Evolutionary conservation across 2,329 filamentous ascomycete species (phyloP).

Genomic region (Claviceps citrina): DNA sequence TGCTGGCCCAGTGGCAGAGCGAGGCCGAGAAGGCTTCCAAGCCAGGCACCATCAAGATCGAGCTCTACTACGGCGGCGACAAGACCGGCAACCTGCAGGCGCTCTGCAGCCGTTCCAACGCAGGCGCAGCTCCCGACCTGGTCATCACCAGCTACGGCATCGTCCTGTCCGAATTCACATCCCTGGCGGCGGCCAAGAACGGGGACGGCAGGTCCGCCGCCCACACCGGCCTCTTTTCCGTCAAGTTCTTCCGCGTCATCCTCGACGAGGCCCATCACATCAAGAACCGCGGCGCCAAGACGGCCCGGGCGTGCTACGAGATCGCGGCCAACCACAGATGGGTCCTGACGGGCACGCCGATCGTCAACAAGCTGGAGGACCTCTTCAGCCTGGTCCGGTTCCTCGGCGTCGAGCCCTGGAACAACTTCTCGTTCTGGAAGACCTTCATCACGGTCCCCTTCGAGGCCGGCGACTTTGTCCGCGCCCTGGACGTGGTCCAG

Average conservation of each 20-base stretch:
- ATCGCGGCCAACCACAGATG: conserved; percentile 74
- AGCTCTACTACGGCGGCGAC: conserved; percentile 85
- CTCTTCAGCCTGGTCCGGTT: conserved; percentile 88
- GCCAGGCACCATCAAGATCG: conserved; percentile 62
- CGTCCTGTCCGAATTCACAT: conserved; percentile 70
- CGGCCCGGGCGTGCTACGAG: conserved; percentile 87
- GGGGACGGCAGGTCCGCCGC: conserved; percentile 50
- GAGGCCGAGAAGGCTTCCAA: conserved; percentile 85
- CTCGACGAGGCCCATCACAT: conserved; percentile 91
- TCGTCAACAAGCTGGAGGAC: conserved; percentile 90
- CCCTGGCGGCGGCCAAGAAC: conserved; percentile 50
- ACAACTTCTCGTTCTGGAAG: conserved; percentile 97
- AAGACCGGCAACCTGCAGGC: conserved; percentile 65
- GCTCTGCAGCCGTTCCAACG: conserved; percentile 62
- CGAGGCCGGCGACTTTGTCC: conserved; percentile 85
- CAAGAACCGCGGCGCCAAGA: conserved; percentile 82
- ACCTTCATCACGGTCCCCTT: conserved; percentile 97
- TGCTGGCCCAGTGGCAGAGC: conserved; percentile 93
- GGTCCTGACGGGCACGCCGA: conserved; percentile 88
- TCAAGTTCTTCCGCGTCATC: conserved; percentile 90
- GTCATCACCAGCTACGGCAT: conserved; percentile 92
- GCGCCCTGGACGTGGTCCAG: conserved; percentile 89
- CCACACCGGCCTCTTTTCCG: conserved; percentile 67
- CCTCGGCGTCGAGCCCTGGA: conserved; percentile 90
- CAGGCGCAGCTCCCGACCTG: conserved; percentile 63